Conservation (phyloP, 768 basidiomycete species). For the Rubroboletus pulcherrimus region DNA sequence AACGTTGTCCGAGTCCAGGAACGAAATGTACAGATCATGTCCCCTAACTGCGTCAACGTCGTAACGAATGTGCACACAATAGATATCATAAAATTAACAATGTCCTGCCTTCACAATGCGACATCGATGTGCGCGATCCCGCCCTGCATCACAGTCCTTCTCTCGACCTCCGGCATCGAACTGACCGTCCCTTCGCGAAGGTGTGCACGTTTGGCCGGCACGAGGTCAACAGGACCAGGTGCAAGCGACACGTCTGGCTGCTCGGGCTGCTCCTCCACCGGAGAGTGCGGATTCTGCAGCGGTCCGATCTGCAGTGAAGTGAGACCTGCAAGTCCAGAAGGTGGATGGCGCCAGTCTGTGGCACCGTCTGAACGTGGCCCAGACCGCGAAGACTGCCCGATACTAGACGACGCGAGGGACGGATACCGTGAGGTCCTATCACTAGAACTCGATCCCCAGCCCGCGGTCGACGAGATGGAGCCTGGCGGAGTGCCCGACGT, state of each 20-base stretch:
- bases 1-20: neutral
- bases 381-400: slow-evolving; percentile 3
- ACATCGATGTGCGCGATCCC: slow-evolving; percentile 29
- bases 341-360: slow-evolving; percentile 25
- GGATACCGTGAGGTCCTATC: slow-evolving; percentile 26
- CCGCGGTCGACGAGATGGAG: slow-evolving; percentile 17
- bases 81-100: slow-evolving; percentile 20
- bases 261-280: slow-evolving; percentile 11
- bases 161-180: slow-evolving; percentile 24
- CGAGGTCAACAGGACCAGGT: neutral
- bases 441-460: slow-evolving; percentile 14
- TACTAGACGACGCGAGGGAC: slow-evolving; percentile 23
- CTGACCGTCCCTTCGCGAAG: slow-evolving; percentile 17
- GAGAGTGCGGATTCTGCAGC: slow-evolving; percentile 22
- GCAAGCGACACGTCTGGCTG: neutral
- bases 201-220: slow-evolving; percentile 15
- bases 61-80: neutral
- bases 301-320: slow-evolving; percentile 9
- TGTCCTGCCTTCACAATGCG: slow-evolving; percentile 11
- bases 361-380: slow-evolving; percentile 9
- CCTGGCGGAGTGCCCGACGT: slow-evolving; percentile 10
- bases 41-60: neutral
- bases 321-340: slow-evolving; percentile 23
- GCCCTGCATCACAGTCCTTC: slow-evolving; percentile 14
- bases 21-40: neutral